These are phyloP conservation scores for Alternaria ethzedia DNA, from an alignment of 2,329 filamentous ascomycete species.

Conservation along the genomic window DNA sequence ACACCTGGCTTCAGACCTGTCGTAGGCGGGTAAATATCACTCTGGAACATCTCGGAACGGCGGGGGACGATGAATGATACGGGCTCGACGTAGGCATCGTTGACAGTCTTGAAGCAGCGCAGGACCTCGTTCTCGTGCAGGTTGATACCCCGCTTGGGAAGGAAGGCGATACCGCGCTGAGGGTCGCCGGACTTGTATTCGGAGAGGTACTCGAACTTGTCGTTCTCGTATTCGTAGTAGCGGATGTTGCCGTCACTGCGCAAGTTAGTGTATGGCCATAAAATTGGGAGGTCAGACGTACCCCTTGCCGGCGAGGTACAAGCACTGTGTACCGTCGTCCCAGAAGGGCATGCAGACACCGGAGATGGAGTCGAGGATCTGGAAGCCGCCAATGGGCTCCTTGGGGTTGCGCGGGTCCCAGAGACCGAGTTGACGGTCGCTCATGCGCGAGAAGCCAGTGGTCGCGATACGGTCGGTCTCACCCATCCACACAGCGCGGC, in stretches of 20 bases:
- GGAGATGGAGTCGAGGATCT: constrained; percentile 90
- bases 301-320: constrained; percentile 98
- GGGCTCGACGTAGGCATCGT: constrained; percentile 91
- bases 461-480: constrained; percentile 96
- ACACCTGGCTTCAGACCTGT: constrained; percentile 80
- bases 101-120: constrained; percentile 96
- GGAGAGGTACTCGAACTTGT: constrained; percentile 96
- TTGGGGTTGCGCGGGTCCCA: constrained; percentile 86
- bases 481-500: constrained; percentile 94
- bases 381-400: constrained; percentile 89
- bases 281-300: constrained; percentile 54
- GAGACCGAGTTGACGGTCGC: constrained; percentile 91
- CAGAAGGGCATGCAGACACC: constrained; percentile 99
- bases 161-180: constrained; percentile 90
- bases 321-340: constrained; percentile 94
- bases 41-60: constrained; percentile 92
- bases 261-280: constrained; percentile 12
- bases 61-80: constrained; percentile 97
- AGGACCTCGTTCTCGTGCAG: constrained; percentile 92
- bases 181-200: constrained; percentile 98
- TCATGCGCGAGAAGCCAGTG: constrained; percentile 98
- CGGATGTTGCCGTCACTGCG: constrained; percentile 94
- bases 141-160: constrained; percentile 94
- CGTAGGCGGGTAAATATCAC: constrained; percentile 93
- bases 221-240: constrained; percentile 97